Evolutionary conservation across 176 grass and related monocot genomes (phyloP), one percentile per base, ranked within the genome.

Genomic region (Raddia distichophylla): DNA sequence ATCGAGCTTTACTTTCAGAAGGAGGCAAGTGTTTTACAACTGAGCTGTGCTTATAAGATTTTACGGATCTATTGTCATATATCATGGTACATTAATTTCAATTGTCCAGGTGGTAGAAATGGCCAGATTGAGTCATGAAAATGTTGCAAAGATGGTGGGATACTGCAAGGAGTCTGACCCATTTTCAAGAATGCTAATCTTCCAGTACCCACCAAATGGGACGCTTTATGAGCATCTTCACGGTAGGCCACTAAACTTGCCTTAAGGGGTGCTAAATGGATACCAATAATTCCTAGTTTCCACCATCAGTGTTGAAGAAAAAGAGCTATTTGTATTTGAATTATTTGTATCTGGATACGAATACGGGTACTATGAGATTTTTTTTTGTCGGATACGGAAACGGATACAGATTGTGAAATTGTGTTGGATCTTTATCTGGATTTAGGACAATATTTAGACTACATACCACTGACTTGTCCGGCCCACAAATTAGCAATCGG

Each of bases 141-240:
- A 95, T 22, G 52, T 87, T 7, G 89, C 89, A 10, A 93, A 93
- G 69, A 83, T 99, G 74, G 69, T 91, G 22, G 91, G 93, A 17
- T 99, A 95, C 84, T 93, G 93, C 90, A 93, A 93, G 87, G 91
- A 95, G 9, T 85, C 82, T 50, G 69, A 88, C 71, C 96, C 93
- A 6, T 93, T 99, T 74, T 91, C 91, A 12, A 93, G 93, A 74
- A 95, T 95, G 96, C 53, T 99, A 11, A 80, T 93, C 35, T 95
- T 99, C 66, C 88, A 88, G 77, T 99, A 99, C 74, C 92, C 96
- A 52, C 73, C 96, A 11, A 99, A 99, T 71, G 96, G 96, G 65
- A 99, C 96, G 43, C 89, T 95, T 34, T 90, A 91, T 46, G 93
- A 99, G 74, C 88, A 99, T 72, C 82, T 99, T 15, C 88, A 95